Base-by-base conservation (phyloP, 768 basidiomycete genomes). In the Boletus tomentosulus region DNA sequence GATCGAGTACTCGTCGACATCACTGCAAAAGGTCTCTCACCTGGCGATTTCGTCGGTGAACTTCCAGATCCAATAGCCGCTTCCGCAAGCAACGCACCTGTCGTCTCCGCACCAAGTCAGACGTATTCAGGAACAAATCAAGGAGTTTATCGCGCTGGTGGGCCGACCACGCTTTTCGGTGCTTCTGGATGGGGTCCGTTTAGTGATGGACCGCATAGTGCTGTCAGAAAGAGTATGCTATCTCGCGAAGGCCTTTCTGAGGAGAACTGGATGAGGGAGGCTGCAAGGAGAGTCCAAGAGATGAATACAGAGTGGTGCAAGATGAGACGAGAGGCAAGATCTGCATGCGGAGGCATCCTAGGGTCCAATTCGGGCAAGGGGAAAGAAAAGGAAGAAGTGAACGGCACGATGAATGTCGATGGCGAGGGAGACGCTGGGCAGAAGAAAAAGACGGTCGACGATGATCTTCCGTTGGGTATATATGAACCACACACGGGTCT, bases 191-290 rank as follows among this genome's bases (percentile, higher is more conserved):
- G 85, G 76, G 91, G 92, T 2, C 92, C 94, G 1, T 96, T 85
- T 69, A 90, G 89, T 53, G 90, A 92, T 61, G 91, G 91, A 1
- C 92, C 91, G 0, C 73, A 92, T 55, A 89, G 88, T 57, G 86
- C 87, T 1, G 89, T 93, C 54, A 79, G 89, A 62, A 92, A 94
- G 71, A 85, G 86, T 25, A 68, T 87, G 63, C 68, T 95, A 51
- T 78, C 82, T 42, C 76, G 88, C n/a, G 87, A 90, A 55, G 90
- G 92, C 1, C 80, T 96, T 10, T 85, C 80, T 34, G 86, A 84
- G 64, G 89, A 94, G 61, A 96, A 96, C 64, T 98, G 94, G 94
- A 95, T 98, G 89, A 77, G 71, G 63, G 80, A 86, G 71, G 85
- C 85, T 56, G 87, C 93, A 1, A 76, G 74, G 60, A 78, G 86